Percentiles rank a stretch among this genome's conserved stretches.
These are phyloP conservation scores for Stagonosporopsis tanaceti DNA, from an alignment of 2,329 filamentous ascomycete species.

Conservation along the genomic window DNA sequence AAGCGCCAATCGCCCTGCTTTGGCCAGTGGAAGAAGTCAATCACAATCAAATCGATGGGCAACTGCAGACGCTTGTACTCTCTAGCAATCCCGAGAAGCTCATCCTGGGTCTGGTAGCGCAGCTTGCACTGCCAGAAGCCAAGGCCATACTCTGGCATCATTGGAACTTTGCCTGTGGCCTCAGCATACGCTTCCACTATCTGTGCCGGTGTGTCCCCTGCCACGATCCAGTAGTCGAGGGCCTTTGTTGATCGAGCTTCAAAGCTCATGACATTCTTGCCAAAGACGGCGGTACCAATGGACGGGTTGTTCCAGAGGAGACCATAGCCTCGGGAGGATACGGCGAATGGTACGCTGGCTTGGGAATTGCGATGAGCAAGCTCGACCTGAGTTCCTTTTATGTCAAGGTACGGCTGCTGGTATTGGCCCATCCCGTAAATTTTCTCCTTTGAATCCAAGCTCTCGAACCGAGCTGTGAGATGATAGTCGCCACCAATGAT, in stretches of 20 bases:
- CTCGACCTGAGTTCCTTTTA: slow-evolving; percentile 70
- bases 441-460: slow-evolving; percentile 61
- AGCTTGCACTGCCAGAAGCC: slow-evolving; percentile 76
- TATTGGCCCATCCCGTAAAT: slow-evolving; percentile 77
- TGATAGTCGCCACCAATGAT: slow-evolving; percentile 63
- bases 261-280: slow-evolving; percentile 68
- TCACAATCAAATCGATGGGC: slow-evolving; percentile 70
- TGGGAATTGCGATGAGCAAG: slow-evolving; percentile 73
- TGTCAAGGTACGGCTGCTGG: slow-evolving; percentile 68
- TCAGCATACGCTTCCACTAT: slow-evolving; percentile 65
- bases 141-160: slow-evolving; percentile 74
- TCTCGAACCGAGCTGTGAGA: slow-evolving; percentile 67
- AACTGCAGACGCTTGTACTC: slow-evolving; percentile 65
- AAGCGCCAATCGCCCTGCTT: slow-evolving; percentile 74
- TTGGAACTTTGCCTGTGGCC: slow-evolving; percentile 66
- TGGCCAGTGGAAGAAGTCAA: slow-evolving; percentile 74
- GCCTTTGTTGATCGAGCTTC: slow-evolving; percentile 66
- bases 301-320: slow-evolving; percentile 73
- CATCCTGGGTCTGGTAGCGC: slow-evolving; percentile 71
- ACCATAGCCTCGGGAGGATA: slow-evolving; percentile 69
- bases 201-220: slow-evolving; percentile 62
- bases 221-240: slow-evolving; percentile 72
- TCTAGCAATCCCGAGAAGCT: slow-evolving; percentile 66
- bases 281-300: slow-evolving; percentile 67
- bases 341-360: slow-evolving; percentile 68